Conservation (phyloP, 2,329 filamentous ascomycete species). For the Pseudogymnoascus sp. region DNA sequence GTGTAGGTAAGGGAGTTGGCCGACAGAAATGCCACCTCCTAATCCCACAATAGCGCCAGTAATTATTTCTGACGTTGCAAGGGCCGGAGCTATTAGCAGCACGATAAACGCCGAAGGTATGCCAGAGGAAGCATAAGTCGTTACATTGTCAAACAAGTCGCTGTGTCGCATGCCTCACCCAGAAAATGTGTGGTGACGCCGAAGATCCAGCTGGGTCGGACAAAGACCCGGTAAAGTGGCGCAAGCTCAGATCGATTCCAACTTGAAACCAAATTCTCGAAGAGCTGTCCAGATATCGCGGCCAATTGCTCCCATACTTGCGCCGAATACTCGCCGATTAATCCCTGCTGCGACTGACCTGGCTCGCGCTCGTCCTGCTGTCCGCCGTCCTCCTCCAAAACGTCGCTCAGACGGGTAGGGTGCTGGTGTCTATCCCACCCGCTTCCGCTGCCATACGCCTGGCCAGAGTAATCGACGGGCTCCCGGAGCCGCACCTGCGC, state of each 20-base stretch:
- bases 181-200: constrained; percentile 3
- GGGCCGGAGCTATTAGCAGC: constrained; percentile 2
- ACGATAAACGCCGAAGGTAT: constrained; percentile 3
- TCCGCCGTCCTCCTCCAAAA: constrained; percentile 81
- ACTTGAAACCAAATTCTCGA: background rate
- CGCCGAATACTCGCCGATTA: constrained; percentile 9
- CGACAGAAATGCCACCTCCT: constrained; percentile 3
- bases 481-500: constrained; percentile 19
- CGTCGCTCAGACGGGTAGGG: constrained; percentile 81
- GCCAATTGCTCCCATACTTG: background rate
- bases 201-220: background rate
- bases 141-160: constrained; percentile 7
- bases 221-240: background rate
- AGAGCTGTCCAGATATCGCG: background rate
- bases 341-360: constrained; percentile 16
- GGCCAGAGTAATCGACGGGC: constrained; percentile 57
- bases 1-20: background rate
- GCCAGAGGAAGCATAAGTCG: background rate
- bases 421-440: constrained; percentile 84
- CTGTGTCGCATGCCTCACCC: constrained; percentile 5
- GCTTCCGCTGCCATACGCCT: constrained; percentile 57
- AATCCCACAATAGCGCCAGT: background rate
- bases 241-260: background rate
- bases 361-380: constrained; percentile 60
- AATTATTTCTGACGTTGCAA: constrained; percentile 5